phyloP scores from a whole-genome alignment of 2,329 filamentous ascomycete genomes.

The Aureobasidium uvarum region DNA sequence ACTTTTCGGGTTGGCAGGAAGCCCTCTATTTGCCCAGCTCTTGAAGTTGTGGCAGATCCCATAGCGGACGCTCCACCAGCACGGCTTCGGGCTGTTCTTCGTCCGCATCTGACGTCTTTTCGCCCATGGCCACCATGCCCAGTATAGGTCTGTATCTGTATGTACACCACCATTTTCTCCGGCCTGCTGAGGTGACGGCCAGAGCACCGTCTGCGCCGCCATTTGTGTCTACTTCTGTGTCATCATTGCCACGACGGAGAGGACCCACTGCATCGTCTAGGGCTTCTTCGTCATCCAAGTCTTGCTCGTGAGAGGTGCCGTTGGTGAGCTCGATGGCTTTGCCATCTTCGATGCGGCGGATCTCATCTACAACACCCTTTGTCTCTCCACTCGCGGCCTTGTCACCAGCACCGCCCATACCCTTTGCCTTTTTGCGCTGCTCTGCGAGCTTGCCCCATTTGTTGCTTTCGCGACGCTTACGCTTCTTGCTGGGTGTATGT shows the following conservation, averaged over 20 bases:
- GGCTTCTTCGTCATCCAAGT: constrained; percentile 44
- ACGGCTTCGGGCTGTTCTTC: constrained; percentile 68
- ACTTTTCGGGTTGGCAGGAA: neutral
- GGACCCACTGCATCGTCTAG: constrained; percentile 43
- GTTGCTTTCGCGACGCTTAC: constrained; percentile 40
- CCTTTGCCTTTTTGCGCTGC: constrained; percentile 44
- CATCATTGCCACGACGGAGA: constrained; percentile 40
- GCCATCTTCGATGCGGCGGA: constrained; percentile 35
- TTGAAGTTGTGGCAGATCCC: constrained; percentile 29
- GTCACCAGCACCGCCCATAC: constrained; percentile 58
- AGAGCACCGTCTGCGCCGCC: constrained; percentile 33
- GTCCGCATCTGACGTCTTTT: constrained; percentile 47
- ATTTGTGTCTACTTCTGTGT: constrained; percentile 32
- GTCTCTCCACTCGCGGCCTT: constrained; percentile 42
- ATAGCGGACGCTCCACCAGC: constrained; percentile 72
- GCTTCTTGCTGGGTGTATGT: constrained; percentile 38
- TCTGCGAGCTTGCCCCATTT: constrained; percentile 30
- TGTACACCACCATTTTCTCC: constrained; percentile 67
- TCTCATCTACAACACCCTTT: constrained; percentile 37
- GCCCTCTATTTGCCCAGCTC: constrained; percentile 20
- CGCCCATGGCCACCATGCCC: constrained; percentile 62
- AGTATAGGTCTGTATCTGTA: constrained; percentile 95
- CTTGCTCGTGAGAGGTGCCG: constrained; percentile 38
- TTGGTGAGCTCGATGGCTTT: constrained; percentile 30
- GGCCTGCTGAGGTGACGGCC: constrained; percentile 31